phyloP scores from a whole-genome alignment of 176 grass and related monocot species.

The Stipa capillata region DNA sequence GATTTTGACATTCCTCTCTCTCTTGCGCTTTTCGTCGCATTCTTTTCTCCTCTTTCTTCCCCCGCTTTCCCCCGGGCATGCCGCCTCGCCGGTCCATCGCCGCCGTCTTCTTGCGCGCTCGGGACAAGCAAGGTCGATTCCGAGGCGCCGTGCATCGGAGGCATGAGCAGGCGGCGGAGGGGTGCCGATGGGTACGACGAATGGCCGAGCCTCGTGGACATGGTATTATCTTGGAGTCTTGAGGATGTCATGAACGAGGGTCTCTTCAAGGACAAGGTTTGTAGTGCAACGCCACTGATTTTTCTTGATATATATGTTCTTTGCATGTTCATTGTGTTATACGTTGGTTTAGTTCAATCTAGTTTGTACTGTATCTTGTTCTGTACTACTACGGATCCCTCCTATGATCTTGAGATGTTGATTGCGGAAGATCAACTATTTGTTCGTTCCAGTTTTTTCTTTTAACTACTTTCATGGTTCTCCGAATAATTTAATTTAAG shows the following conservation, averaged over 20 bases:
- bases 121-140: neutral
- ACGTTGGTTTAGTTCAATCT: neutral
- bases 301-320: neutral
- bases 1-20: neutral
- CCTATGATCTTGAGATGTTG: neutral
- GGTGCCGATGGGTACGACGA: neutral
- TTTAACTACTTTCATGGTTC: neutral
- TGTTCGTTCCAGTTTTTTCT: neutral
- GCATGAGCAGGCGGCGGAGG: slow-evolving; percentile 21
- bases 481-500: neutral
- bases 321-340: neutral
- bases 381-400: neutral
- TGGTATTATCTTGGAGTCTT: slow-evolving; percentile 56
- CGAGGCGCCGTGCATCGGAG: slow-evolving; percentile 1
- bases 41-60: neutral
- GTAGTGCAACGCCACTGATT: neutral
- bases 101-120: neutral
- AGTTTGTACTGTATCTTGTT: neutral
- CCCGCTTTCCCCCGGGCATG: neutral
- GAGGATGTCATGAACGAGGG: slow-evolving; percentile 42
- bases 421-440: neutral
- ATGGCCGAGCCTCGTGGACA: slow-evolving; percentile 6
- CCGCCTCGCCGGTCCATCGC: neutral
- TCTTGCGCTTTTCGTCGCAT: neutral
- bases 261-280: slow-evolving; percentile 64